Conservation (phyloP, 1,139 yeast species). For the Saccharomyces hybrid region DNA sequence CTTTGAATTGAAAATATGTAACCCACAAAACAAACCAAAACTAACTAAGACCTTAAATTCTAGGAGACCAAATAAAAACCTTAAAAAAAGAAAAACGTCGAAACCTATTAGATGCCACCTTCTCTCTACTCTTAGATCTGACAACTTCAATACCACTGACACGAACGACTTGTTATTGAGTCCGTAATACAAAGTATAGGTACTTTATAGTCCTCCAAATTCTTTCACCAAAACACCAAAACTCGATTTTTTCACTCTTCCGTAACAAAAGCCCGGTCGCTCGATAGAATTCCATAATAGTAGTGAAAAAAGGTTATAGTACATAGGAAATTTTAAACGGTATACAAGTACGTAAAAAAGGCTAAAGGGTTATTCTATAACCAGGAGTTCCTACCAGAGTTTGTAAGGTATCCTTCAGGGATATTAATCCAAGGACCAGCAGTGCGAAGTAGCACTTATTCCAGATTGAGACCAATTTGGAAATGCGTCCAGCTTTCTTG, state of each 20-base stretch:
- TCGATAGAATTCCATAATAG: neutral
- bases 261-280: constrained; percentile 1
- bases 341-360: neutral
- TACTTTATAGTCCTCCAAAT: neutral
- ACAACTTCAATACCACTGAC: neutral
- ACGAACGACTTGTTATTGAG: neutral
- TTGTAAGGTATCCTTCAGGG: constrained; percentile 11
- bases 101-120: neutral
- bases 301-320: neutral
- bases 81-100: neutral
- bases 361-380: neutral
- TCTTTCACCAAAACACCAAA: neutral
- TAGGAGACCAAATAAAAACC: neutral
- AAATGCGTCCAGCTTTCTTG: constrained; percentile 2
- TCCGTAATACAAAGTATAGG: neutral
- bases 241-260: neutral
- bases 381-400: neutral
- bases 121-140: neutral
- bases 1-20: neutral
- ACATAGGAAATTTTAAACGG: neutral
- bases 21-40: neutral
- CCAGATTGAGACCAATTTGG: constrained; percentile 18
- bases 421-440: constrained; percentile 15
- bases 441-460: constrained; percentile 17
- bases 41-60: neutral